A percentile compares a stretch with the other conserved stretches of the same genome.
These are phyloP conservation scores for Cercophora sp. DNA, from an alignment of 495 filamentous ascomycete genomes.

Conservation along the genomic window DNA sequence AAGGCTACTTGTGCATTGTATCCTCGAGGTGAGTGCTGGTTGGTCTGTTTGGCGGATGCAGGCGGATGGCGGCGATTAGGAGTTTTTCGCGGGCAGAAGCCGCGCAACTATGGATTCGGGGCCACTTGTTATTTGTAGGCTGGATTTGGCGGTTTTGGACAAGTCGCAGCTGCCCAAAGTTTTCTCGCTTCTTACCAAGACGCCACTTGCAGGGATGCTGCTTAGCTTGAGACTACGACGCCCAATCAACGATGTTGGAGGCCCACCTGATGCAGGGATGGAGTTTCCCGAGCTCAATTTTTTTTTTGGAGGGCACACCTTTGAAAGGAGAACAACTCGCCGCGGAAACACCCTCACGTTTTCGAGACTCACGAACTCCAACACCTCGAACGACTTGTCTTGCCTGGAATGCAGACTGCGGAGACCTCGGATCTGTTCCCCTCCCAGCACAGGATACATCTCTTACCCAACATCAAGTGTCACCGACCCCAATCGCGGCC, in stretches of 20 bases:
- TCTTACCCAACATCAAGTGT: no score
- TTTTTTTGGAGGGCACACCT: background rate
- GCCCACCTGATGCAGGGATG: background rate
- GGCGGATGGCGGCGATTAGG: constrained; percentile 14
- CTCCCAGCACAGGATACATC: no score
- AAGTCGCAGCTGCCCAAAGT: constrained; percentile 27
- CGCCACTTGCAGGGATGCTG: constrained; percentile 21
- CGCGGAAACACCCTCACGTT: no score
- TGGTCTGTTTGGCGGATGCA: constrained; percentile 3
- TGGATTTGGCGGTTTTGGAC: constrained; percentile 20
- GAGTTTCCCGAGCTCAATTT: background rate
- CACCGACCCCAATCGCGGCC: background rate
- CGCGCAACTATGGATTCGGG: constrained; percentile 37
- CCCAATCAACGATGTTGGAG: no score
- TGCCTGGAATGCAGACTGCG: no score
- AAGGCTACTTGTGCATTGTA: constrained; percentile 12
- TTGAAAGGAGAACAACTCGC: background rate
- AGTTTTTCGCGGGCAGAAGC: constrained; percentile 26
- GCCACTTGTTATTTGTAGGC: constrained; percentile 42
- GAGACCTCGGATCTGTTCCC: no score
- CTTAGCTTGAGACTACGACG: background rate
- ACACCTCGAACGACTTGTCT: background rate
- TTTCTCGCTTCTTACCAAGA: constrained; percentile 22
- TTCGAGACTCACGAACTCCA: no score
- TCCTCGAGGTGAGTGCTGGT: constrained; percentile 2